Conservation (phyloP, 139 green algal species). For the Gonium pectorale region DNA sequence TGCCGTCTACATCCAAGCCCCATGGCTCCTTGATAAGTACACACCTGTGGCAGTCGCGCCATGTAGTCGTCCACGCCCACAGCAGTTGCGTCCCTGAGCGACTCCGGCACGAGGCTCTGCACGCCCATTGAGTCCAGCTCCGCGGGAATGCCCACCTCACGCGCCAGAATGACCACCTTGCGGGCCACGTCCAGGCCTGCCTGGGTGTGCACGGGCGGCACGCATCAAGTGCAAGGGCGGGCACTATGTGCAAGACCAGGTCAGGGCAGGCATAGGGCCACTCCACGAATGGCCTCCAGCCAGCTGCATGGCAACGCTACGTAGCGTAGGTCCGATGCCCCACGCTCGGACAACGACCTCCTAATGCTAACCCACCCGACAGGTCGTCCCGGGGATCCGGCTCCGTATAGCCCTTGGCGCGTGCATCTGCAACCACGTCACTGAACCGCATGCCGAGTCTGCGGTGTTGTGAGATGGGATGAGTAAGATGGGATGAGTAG, state of each 20-base stretch:
- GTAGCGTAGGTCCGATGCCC: no score
- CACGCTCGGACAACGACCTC: no score
- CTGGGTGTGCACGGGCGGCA: background rate
- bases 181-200: constrained; percentile 95
- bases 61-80: constrained; percentile 77
- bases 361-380: constrained; percentile 60
- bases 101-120: constrained; percentile 86
- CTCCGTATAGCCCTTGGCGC: constrained; percentile 94
- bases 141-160: constrained; percentile 85
- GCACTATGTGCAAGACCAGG: no score
- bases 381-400: constrained; percentile 98
- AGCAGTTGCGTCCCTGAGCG: constrained; percentile 51
- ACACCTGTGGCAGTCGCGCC: constrained; percentile 77
- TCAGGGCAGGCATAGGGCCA: no score
- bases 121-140: constrained; percentile 81
- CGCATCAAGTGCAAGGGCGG: no score
- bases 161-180: constrained; percentile 94
- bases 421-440: constrained; percentile 84
- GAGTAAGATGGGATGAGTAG: no score
- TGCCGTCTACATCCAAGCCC: no score
- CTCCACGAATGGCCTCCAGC: no score
- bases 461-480: background rate
- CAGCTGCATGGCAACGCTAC: no score
- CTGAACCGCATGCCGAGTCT: constrained; percentile 73
- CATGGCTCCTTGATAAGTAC: no score